Conservation (phyloP, 495 filamentous ascomycete genomes). For the Bryoglossum gracile region DNA sequence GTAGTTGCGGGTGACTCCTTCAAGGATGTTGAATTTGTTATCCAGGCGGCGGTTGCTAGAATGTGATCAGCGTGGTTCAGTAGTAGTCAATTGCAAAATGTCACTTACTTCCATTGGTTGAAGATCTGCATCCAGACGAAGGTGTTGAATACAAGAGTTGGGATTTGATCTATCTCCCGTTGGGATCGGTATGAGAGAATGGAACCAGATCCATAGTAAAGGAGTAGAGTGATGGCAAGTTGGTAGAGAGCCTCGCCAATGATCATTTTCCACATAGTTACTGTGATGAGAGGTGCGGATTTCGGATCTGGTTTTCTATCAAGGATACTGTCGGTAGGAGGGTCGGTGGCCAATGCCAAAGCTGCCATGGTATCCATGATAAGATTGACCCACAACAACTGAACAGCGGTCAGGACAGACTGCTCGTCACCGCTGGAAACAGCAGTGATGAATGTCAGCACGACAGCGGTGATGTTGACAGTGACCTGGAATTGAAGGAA, state of each 20-base stretch:
- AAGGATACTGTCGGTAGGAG: constrained; percentile 69
- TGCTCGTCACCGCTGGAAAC: constrained; percentile 57
- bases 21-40: constrained; percentile 85
- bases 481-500: constrained; percentile 91
- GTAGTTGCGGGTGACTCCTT: constrained; percentile 67
- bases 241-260: constrained; percentile 80
- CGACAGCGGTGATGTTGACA: constrained; percentile 82
- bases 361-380: constrained; percentile 94
- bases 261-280: constrained; percentile 97
- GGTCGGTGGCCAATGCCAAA: constrained; percentile 78
- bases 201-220: constrained; percentile 61
- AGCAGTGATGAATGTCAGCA: constrained; percentile 76
- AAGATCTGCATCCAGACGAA: constrained; percentile 98
- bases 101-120: constrained; percentile 80
- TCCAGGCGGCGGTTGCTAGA: constrained; percentile 73
- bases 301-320: constrained; percentile 81
- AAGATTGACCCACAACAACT: constrained; percentile 86
- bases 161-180: constrained; percentile 42
- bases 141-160: constrained; percentile 83
- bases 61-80: constrained; percentile 26
- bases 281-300: constrained; percentile 65
- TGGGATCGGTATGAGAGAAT: constrained; percentile 49
- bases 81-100: constrained; percentile 20
- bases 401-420: constrained; percentile 77
- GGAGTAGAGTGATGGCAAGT: constrained; percentile 65